Conservation (phyloP, 2,329 filamentous ascomycete genomes). For the Arthrobotrys sinensis region DNA sequence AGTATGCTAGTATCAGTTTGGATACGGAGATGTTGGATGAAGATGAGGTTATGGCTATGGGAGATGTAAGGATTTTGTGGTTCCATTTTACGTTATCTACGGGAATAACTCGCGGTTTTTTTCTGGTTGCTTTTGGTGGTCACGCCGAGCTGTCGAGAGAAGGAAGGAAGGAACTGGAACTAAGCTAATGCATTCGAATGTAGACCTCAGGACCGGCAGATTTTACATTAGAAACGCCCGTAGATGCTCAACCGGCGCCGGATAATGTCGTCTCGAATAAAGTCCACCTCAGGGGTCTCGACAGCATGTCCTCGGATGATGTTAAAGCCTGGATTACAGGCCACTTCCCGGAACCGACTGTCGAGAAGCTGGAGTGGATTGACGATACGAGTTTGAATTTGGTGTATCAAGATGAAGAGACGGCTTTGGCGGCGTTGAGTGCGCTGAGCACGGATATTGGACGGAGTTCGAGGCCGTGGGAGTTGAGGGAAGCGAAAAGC, state of each 20-base stretch:
- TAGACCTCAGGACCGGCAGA: slow-evolving; percentile 28
- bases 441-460: slow-evolving; percentile 68
- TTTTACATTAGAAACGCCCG: slow-evolving; percentile 35
- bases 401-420: slow-evolving; percentile 76
- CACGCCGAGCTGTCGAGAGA: neutral
- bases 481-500: slow-evolving; percentile 78
- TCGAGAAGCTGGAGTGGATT: slow-evolving; percentile 88
- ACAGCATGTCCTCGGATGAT: slow-evolving; percentile 83
- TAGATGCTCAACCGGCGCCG: slow-evolving; percentile 21
- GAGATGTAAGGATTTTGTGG: slow-evolving; percentile 27
- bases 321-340: slow-evolving; percentile 82
- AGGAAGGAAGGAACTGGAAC: slow-evolving; percentile 1
- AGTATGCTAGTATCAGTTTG: slow-evolving; percentile 56
- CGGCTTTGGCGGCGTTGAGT: slow-evolving; percentile 72
- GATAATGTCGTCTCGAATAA: slow-evolving; percentile 72
- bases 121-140: neutral
- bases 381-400: slow-evolving; percentile 88
- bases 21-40: slow-evolving; percentile 61
- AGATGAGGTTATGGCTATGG: slow-evolving; percentile 60
- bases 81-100: slow-evolving; percentile 7
- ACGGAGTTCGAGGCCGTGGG: slow-evolving; percentile 71
- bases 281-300: slow-evolving; percentile 86
- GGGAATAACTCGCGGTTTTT: neutral
- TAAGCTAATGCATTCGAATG: slow-evolving; percentile 9
- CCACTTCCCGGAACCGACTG: slow-evolving; percentile 74